Evolutionary conservation across 495 filamentous ascomycete species (phyloP).

Genomic region (Emericellopsis terricola): DNA sequence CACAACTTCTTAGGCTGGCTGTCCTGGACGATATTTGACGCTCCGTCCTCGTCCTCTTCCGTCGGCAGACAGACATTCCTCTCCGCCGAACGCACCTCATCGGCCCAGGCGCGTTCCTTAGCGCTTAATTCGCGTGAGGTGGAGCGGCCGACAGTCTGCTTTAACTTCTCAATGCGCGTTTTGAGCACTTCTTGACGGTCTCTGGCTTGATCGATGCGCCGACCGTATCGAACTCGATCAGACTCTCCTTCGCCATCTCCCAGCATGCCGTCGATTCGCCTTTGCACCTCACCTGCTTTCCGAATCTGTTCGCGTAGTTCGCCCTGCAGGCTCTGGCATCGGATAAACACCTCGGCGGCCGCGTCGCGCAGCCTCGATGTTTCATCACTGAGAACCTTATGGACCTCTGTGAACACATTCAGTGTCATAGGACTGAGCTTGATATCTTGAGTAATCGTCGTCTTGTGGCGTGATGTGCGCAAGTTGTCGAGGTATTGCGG

Average conservation of each 20-base stretch:
- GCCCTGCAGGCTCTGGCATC: conserved; percentile 50
- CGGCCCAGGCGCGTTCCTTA: conserved; percentile 49
- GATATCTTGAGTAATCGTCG: conserved; percentile 49
- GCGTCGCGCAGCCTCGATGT: conserved; percentile 53
- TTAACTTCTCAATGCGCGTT: conserved; percentile 43
- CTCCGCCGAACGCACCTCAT: conserved; percentile 39
- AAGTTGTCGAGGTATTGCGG: conserved; percentile 43
- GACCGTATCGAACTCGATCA: conserved; percentile 35
- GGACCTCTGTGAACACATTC: conserved; percentile 55
- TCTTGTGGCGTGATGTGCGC: conserved; percentile 38
- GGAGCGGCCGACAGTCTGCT: conserved; percentile 36
- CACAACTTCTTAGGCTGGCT: conserved; percentile 17
- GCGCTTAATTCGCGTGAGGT: conserved; percentile 50
- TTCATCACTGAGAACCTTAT: conserved; percentile 55
- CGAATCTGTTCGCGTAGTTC: conserved; percentile 57
- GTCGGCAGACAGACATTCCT: conserved; percentile 23
- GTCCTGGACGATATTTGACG: conserved; percentile 3
- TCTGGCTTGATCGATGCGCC: conserved; percentile 39
- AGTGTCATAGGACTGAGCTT: conserved; percentile 59
- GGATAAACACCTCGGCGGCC: conserved; percentile 65
- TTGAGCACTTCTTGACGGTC: conserved; percentile 40
- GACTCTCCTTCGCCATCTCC: conserved; percentile 35
- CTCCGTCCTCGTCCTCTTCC: conserved; percentile 5
- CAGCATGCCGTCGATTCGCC: conserved; percentile 44
- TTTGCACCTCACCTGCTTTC: conserved; percentile 46